Base-by-base conservation (phyloP, 352 stramenopile genomes). In the Phytophthora crassamura region DNA sequence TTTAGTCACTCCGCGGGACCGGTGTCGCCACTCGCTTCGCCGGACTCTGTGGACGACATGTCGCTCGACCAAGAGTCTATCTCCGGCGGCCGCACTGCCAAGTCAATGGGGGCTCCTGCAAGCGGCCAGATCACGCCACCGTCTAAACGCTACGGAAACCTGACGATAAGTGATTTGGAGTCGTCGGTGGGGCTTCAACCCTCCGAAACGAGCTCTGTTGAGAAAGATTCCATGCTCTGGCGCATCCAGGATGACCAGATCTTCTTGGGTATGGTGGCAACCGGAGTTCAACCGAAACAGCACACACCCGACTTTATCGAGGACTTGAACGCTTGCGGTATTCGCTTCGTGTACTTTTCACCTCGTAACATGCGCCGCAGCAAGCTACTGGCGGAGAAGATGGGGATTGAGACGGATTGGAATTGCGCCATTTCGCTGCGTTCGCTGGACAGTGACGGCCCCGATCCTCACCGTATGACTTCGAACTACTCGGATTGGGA, bases 271-370 rank as follows among this genome's bases (percentile, higher is more conserved):
- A 97, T 99, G 85, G 90, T 99, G 12, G 97, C 95, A 5, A 98
- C 93, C 20, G 90, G 88, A n/a, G 89, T 99, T 5, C 91, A 97
- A 54, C 97, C 97, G 7, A 91, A 98, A 56, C 90, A 94, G 49
- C 84, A 97, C 70, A 98, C 99, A 18, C 90, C 96, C 30, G 87
- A 94, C 28, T 89, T 99, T 18, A 98, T 99, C 46, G 92, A 98
- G 51, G 94, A 98, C 38, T 89, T 99, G 28, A 94, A 91, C 45
- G 86, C 94, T 35, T 94, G 97, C 18, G 97, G 97, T 12, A 97
- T 99, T 42, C 88, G 96, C 15, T 99, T 99, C 80, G 96, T 99
- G 48, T 99, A 99, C 67, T 99, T 99, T 72, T 98, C 92, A n/a
- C 97, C 97, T n/a, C 84, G 97, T 42, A 99, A 99, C 61, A 99